phyloP scores from a whole-genome alignment of 306 rosid genomes.

The Alnus glutinosa region DNA sequence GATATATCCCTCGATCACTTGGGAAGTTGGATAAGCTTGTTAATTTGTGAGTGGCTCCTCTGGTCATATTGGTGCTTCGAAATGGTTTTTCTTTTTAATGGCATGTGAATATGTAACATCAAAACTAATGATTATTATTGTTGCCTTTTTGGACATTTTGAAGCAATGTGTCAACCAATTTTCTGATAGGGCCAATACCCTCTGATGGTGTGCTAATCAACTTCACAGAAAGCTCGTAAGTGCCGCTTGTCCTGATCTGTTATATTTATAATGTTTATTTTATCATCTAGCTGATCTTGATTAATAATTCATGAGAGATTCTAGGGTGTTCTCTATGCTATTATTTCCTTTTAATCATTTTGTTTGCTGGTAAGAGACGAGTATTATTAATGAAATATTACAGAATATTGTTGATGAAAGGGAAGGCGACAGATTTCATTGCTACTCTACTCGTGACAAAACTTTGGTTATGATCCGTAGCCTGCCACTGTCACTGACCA shows the following conservation, averaged over 20 bases:
- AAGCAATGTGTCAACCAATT: slow-evolving; percentile 88
- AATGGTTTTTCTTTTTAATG: neutral
- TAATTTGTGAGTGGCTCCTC: slow-evolving; percentile 56
- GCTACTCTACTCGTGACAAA: neutral
- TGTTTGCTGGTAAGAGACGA: neutral
- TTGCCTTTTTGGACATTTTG: slow-evolving; percentile 30
- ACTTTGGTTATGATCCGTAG: neutral
- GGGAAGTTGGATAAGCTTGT: slow-evolving; percentile 74
- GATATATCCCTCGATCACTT: slow-evolving; percentile 73
- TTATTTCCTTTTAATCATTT: slow-evolving; percentile 2
- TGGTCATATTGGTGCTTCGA: slow-evolving; percentile 1
- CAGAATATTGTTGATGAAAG: neutral
- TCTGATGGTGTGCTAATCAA: slow-evolving; percentile 76
- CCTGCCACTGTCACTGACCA: slow-evolving; percentile 7
- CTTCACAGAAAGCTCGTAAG: slow-evolving; percentile 86
- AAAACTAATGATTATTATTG: slow-evolving; percentile 17
- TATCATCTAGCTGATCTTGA: neutral
- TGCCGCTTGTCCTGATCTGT: slow-evolving; percentile 28
- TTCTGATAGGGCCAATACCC: slow-evolving; percentile 94
- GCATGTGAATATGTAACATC: neutral
- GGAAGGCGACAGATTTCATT: slow-evolving; percentile 1
- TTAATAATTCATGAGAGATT: neutral
- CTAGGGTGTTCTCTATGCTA: neutral
- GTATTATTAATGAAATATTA: neutral
- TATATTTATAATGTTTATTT: slow-evolving; percentile 12